Evolutionary conservation across 2,329 filamentous ascomycete species (phyloP).

Genomic region (Periglandula ipomoeae): DNA sequence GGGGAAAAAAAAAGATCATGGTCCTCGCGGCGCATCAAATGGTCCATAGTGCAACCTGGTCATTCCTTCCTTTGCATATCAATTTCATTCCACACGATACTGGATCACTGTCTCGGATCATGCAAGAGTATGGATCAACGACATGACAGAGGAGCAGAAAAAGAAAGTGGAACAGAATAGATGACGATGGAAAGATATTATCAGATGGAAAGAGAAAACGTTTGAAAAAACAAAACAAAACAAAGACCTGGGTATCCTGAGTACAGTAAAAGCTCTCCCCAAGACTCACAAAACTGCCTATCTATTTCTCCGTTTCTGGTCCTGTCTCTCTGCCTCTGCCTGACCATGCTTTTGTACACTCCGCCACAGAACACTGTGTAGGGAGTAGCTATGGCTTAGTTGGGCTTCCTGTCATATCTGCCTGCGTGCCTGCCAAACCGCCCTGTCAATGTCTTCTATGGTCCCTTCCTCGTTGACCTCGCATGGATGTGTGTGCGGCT

Average conservation of each 20-base stretch:
- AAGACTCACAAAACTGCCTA: background rate
- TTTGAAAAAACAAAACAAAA: background rate
- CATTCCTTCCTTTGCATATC: background rate
- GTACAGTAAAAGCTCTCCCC: slow-evolving; percentile 2
- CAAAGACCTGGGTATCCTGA: slow-evolving; percentile 4
- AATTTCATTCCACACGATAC: background rate
- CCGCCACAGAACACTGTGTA: background rate
- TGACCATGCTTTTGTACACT: background rate
- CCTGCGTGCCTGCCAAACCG: background rate
- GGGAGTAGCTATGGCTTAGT: background rate
- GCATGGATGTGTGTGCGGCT: background rate
- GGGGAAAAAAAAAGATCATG: background rate
- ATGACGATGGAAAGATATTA: background rate
- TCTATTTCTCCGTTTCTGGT: slow-evolving; percentile 1
- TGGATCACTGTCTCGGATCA: background rate
- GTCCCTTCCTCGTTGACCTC: background rate
- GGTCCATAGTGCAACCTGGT: background rate
- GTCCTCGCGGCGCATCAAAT: background rate
- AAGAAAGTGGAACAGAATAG: background rate
- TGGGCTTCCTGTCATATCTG: background rate
- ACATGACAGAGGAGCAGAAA: background rate
- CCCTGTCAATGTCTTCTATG: background rate
- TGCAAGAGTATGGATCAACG: background rate
- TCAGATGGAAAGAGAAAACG: slow-evolving; percentile 2
- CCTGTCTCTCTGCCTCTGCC: background rate